A percentile compares a stretch with the other conserved stretches of the same genome.
These are phyloP conservation scores for Colletotrichum sp. DNA, from an alignment of 2,329 filamentous ascomycete genomes.

Conservation along the genomic window DNA sequence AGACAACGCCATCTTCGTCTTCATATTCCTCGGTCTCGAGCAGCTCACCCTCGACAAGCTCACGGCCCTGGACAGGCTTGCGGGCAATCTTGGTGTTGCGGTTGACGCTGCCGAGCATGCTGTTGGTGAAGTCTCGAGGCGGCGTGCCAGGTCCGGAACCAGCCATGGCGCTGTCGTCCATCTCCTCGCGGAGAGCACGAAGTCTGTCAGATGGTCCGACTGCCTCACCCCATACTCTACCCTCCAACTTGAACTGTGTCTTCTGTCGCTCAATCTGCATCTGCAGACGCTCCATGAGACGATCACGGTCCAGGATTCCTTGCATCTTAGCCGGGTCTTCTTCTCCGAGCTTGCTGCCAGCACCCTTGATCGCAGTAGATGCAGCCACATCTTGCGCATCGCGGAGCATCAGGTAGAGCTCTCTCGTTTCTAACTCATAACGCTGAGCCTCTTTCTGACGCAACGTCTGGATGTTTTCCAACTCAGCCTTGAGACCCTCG, in stretches of 20 bases:
- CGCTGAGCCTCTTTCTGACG: constrained; percentile 90
- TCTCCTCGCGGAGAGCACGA: constrained; percentile 89
- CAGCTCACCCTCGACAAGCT: constrained; percentile 49
- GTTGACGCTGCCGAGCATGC: constrained; percentile 75
- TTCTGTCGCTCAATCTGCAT: constrained; percentile 97
- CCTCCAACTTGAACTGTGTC: constrained; percentile 96
- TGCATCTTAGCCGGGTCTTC: constrained; percentile 80
- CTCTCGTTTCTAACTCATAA: constrained; percentile 94
- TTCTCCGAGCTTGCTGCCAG: constrained; percentile 52
- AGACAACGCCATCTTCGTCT: constrained; percentile 64
- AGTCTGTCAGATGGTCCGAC: constrained; percentile 89
- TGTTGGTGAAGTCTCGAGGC: constrained; percentile 70
- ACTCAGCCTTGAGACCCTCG: constrained; percentile 86
- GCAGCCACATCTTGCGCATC: constrained; percentile 97
- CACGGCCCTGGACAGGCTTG: constrained; percentile 52
- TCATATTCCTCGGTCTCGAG: constrained; percentile 53
- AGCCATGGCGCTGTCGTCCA: constrained; percentile 69
- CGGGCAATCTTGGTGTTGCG: constrained; percentile 63
- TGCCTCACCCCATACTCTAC: constrained; percentile 84
- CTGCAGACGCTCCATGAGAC: constrained; percentile 90
- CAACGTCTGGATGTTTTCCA: constrained; percentile 84
- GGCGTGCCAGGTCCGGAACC: constrained; percentile 57
- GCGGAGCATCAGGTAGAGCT: constrained; percentile 96
- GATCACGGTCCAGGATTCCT: constrained; percentile 91
- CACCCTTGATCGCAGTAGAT: constrained; percentile 72